These are phyloP conservation scores for Apiospora hydei DNA, from an alignment of 2,329 filamentous ascomycete species.

Conservation along the genomic window DNA sequence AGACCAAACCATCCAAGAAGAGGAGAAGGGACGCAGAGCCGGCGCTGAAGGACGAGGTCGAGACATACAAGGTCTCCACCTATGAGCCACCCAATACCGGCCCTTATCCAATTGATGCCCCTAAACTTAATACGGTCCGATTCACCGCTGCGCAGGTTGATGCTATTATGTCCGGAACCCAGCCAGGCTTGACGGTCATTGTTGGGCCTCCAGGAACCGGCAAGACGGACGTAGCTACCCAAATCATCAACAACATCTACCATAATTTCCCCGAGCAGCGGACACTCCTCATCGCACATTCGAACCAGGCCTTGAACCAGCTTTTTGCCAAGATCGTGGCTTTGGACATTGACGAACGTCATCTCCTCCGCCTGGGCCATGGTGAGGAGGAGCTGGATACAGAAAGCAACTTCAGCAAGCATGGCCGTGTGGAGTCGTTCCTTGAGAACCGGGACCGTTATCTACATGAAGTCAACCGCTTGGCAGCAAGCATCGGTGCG, in stretches of 20 bases:
- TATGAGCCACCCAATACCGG: conserved; percentile 90
- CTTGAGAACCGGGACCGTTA: conserved; percentile 84
- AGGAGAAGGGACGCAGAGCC: conserved; percentile 81
- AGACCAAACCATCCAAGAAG: conserved; percentile 79
- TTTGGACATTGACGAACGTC: conserved; percentile 92
- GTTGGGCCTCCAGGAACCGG: conserved; percentile 96
- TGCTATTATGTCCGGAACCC: conserved; percentile 91
- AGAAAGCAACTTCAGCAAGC: conserved; percentile 88
- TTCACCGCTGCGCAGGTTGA: conserved; percentile 93
- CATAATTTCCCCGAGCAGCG: conserved; percentile 95
- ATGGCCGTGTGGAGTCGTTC: conserved; percentile 94
- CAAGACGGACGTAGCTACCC: conserved; percentile 98
- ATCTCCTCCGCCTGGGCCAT: conserved; percentile 89
- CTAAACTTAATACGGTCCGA: conserved; percentile 81
- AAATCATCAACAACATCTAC: conserved; percentile 99
- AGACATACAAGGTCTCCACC: conserved; percentile 82
- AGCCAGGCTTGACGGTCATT: conserved; percentile 91
- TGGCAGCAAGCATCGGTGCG: conserved; percentile 84
- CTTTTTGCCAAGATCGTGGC: conserved; percentile 98
- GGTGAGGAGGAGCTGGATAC: conserved; percentile 94
- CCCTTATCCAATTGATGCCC: conserved; percentile 85
- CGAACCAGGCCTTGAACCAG: conserved; percentile 97
- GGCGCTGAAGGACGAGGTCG: conserved; percentile 65
- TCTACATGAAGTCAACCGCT: conserved; percentile 82
- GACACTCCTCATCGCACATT: conserved; percentile 92